Base-by-base conservation (phyloP, 1,284 basidiomycete species). In the Ganoderma multipileum region DNA sequence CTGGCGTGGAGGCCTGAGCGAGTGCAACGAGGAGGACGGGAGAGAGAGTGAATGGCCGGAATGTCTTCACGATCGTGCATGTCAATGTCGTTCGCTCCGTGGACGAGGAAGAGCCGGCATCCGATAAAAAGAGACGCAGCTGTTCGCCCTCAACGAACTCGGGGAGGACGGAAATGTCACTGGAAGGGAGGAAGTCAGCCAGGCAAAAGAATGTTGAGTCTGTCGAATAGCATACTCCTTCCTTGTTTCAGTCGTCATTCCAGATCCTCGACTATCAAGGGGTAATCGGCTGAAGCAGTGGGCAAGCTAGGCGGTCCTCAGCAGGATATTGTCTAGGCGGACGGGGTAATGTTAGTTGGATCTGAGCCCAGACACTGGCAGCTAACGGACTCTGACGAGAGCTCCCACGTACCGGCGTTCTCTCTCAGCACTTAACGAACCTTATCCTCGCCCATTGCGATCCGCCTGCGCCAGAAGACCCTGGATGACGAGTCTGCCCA, bases 31-130 rank as follows among this genome's bases (percentile, higher is more conserved):
- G 54, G 2, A 55, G 54, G 54, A 55, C 54, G 18, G 54, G 54
- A 33, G 54, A 55, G 28, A 55, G 26, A 7, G 54, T 55, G 30
- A 55, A 55, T 33, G 54, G 54, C 11, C 54, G 54, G 54, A 55
- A 55, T 33, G 30, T 30, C 30, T 55, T 55, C 54, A 33, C 7
- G 16, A 55, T 55, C 16, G 3, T 55, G 54, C 54, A 55, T 4
- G 54, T 52, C 47, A 52, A 52, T 12, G 47, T 12, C 2, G 23
- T 26, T 52, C 23, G 47, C 47, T 26, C 54, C 7, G 54, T 9
- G 18, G 30, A 20, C 3, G 54, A 54, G 26, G 52, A 33, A 5
- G 18, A 33, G 30, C 6, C 16, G 18, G 16, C 30, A 16, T 55
- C 20, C 11, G 54, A 23, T 30, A 55, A 16, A 33, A 20, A 55